Evolutionary conservation across 2,329 filamentous ascomycete genomes (phyloP), one percentile per base, ranked within the genome.

Genomic region (Trichoderma afroharzianum): DNA sequence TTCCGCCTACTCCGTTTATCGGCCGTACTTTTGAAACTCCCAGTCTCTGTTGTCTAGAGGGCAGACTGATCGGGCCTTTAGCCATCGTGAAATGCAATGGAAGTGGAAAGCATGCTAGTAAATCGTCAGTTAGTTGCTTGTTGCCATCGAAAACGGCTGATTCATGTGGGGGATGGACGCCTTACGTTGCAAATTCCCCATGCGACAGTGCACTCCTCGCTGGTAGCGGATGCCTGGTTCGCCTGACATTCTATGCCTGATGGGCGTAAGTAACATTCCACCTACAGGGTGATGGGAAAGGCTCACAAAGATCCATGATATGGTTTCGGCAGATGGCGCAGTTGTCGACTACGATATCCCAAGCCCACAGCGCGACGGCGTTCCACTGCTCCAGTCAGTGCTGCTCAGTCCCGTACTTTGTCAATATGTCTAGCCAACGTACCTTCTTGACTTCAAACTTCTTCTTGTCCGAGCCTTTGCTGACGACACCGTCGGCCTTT

Each of bases 401-500:
- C 39, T 57, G n/a, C 32, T 21, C 4, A 18, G 18, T n/a, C 28
- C 9, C 7, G n/a, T 11, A 9, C 2, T 6, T 8, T 18, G 11
- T 24, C 18, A 24, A 36, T 1, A 18, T 8, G 21, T 15, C 6
- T 4, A 2, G n/a, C 4, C 6, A n/a, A n/a, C 81, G 73, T 82
- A 97, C 96, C 92, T 99, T 99, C 85, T 99, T 99, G 74, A 99
- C 95, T 81, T 99, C 96, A 76, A 99, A 99, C 75, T 93, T 92
- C 87, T 98, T 97, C 89, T 97, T 98, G 67, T 95, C 93, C 50
- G 80, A 73, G 30, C 80, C 82, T 70, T 88, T 88, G 72, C 82
- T 80, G 74, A 87, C 88, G 21, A 82, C 78, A 55, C 82, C 84
- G 30, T 82, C 83, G 18, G 80, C 79, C 80, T 87, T 88, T 82